phyloP scores from a whole-genome alignment of 2,329 filamentous ascomycete species.

The Pseudogymnoascus sp. region DNA sequence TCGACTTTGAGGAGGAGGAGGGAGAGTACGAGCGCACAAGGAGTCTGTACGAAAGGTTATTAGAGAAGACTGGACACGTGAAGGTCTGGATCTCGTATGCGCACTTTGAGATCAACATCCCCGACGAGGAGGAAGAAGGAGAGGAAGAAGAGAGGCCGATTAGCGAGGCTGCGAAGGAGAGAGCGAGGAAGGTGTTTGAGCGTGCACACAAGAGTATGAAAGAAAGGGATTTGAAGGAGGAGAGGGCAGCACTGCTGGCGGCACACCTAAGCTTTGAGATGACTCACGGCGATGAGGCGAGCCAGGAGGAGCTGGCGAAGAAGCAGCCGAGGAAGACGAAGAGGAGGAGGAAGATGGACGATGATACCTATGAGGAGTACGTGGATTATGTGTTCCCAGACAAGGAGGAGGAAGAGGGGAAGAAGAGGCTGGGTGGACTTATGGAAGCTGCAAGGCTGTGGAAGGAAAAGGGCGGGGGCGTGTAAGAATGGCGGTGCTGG shows the following conservation, averaged over 20 bases:
- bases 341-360: slow-evolving; percentile 84
- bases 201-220: slow-evolving; percentile 82
- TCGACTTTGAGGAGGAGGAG: slow-evolving; percentile 96
- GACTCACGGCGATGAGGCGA: slow-evolving; percentile 67
- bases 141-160: slow-evolving; percentile 56
- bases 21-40: slow-evolving; percentile 81
- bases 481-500: slow-evolving; percentile 14
- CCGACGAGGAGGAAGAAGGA: slow-evolving; percentile 56
- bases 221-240: slow-evolving; percentile 83
- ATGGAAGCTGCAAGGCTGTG: slow-evolving; percentile 3
- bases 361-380: slow-evolving; percentile 93
- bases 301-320: slow-evolving; percentile 76
- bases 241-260: slow-evolving; percentile 83
- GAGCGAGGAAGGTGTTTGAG: slow-evolving; percentile 77
- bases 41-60: slow-evolving; percentile 77
- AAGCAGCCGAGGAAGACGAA: slow-evolving; percentile 93
- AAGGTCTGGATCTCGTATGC: slow-evolving; percentile 99
- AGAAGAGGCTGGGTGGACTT: not conserved
- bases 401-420: slow-evolving; percentile 50
- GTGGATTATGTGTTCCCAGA: slow-evolving; percentile 96
- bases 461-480: not conserved
- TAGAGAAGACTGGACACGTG: slow-evolving; percentile 94
- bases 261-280: slow-evolving; percentile 91
- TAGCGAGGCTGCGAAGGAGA: slow-evolving; percentile 74
- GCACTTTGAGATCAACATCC: slow-evolving; percentile 95